phyloP scores from a whole-genome alignment of 805 yeast species.

The Brettanomyces bruxellensis region DNA sequence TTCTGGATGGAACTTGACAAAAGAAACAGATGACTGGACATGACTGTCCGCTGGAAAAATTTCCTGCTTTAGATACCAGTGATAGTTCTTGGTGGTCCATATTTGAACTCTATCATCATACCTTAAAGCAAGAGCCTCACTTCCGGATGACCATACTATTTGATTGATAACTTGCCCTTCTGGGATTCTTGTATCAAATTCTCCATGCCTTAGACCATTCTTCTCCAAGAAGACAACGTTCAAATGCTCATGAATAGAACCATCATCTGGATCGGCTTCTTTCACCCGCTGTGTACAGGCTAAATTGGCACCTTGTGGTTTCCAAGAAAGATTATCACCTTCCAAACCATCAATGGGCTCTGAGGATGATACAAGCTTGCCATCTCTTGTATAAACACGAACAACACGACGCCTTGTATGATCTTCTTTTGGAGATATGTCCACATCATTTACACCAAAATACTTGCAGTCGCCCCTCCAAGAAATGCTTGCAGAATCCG shows the following conservation, averaged over 20 bases:
- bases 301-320: constrained; percentile 82
- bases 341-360: constrained; percentile 86
- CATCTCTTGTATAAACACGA: constrained; percentile 71
- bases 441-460: constrained; percentile 61
- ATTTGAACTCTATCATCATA: constrained; percentile 58
- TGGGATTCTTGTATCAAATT: constrained; percentile 60
- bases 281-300: constrained; percentile 68
- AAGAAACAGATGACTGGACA: constrained; percentile 26
- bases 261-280: constrained; percentile 26
- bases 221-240: constrained; percentile 78
- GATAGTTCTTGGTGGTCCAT: constrained; percentile 89
- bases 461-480: constrained; percentile 97
- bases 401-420: constrained; percentile 58
- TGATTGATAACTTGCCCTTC: constrained; percentile 38
- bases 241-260: constrained; percentile 22
- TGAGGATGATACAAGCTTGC: constrained; percentile 74
- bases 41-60: constrained; percentile 25
- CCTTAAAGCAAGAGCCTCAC: constrained; percentile 69
- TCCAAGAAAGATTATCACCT: constrained; percentile 62
- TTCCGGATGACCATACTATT: constrained; percentile 72
- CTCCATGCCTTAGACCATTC: constrained; percentile 88
- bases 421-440: constrained; percentile 28
- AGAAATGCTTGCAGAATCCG: constrained; percentile 40
- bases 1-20: constrained; percentile 80
- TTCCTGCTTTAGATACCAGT: constrained; percentile 91